Evolutionary conservation across 148 eudicot genomes (phyloP).

Genomic region (Bassia scoparia): DNA sequence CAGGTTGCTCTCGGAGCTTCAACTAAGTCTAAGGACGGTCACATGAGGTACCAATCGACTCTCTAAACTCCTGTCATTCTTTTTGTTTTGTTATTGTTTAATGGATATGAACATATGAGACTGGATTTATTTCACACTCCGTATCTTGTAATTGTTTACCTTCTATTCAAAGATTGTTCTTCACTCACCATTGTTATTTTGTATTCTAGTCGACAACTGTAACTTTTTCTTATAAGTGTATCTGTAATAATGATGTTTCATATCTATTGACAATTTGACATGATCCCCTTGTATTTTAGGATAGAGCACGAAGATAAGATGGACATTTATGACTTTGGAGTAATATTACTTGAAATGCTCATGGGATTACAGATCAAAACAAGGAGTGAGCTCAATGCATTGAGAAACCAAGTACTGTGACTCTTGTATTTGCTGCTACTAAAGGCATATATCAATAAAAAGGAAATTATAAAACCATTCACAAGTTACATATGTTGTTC

Average conservation of each 20-base stretch:
- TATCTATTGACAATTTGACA: not conserved
- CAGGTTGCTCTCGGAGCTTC: slow-evolving; percentile 21
- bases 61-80: not conserved
- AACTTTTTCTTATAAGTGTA: too few species aligned
- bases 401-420: slow-evolving; percentile 52
- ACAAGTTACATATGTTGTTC: not conserved
- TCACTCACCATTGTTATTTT: too few species aligned
- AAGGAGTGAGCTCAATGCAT: slow-evolving; percentile 44
- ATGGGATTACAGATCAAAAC: slow-evolving; percentile 53
- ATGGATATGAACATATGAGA: not conserved
- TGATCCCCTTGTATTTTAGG: slow-evolving; percentile 31
- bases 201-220: too few species aligned
- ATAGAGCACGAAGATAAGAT: slow-evolving; percentile 54
- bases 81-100: not conserved
- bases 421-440: not conserved
- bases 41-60: slow-evolving; percentile 23
- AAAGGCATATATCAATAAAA: too few species aligned
- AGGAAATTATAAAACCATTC: too few species aligned
- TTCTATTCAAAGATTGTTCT: too few species aligned
- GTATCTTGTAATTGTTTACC: not conserved
- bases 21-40: slow-evolving; percentile 39
- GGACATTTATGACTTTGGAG: slow-evolving; percentile 79
- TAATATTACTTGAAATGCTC: slow-evolving; percentile 67
- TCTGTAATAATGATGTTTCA: too few species aligned
- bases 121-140: not conserved